Evolutionary conservation across 805 yeast genomes (phyloP), one percentile per base, ranked within the genome.

Genomic region (Kurtzmaniella cleridarum): DNA sequence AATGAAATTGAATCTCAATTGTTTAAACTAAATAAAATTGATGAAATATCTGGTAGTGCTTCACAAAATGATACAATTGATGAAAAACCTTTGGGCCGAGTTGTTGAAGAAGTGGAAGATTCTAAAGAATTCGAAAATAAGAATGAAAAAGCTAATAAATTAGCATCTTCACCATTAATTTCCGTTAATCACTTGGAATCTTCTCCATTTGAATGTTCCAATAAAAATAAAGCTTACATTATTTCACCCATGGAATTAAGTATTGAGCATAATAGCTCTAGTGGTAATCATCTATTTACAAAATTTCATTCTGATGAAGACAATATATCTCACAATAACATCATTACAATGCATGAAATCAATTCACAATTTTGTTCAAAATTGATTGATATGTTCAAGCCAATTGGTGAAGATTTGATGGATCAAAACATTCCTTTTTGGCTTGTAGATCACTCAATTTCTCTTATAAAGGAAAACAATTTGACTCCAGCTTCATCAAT

Each of bases 1-100:
- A 64, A 64, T 41, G 72, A 67, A 41, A 62, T 67, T 14, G 56
- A 60, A 4, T 48, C 59, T 13, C 53, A 68, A 36, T 48, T 63
- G 10, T 55, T 55, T 36, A 45, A 62, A 7, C 17, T 48, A 60
- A 23, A 55, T 62, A 1, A 54, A 55, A 41, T 38, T 47, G 32
- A 55, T 55, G 27, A 50, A 48, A 40, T 35, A 11, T 14, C 10
- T 20, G 30, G 39, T 48, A 16, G 42, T 38, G 12, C 30, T 44
- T 17, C 5, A 20, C 5, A 5, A 20, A 5, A 5, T 5, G 24
- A 20, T 20, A 8, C 7, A 20, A 20, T 20, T 20, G 24, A 20
- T 8, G 24, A 8, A 5, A 8, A 5, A 8, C 24, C 24, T 20
- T 20, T 20, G 8, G 24, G 8, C 8, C 24, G 8, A 20, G 8